Base-by-base conservation (phyloP, 2,329 filamentous ascomycete genomes). In the Tolypocladium ophioglossoides region DNA sequence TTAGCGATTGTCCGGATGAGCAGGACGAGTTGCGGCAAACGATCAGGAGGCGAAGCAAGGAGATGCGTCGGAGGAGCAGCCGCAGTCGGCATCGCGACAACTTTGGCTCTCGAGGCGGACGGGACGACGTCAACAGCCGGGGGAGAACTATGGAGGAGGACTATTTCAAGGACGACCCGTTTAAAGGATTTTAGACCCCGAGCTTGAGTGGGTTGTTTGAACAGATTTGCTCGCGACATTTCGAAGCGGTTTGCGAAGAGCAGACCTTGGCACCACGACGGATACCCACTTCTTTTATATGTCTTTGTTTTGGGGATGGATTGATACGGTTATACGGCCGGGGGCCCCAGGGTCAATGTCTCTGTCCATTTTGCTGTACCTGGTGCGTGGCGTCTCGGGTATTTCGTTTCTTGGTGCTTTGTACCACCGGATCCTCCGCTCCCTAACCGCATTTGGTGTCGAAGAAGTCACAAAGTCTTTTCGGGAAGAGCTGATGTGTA, bases 141-240 rank as follows among this genome's bases (percentile, higher is more conserved):
- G 78, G 73, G 71, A 72, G 55, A 74, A 71, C 8, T 68, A 71
- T 11, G 69, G 72, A 83, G 56, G 80, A 84, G 55, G 80, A 84
- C 54, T 81, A 74, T 61, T 75, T 76, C 63, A 71, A 77, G 39
- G 78, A 84, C 27, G 82, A 86, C 57, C 82, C 82, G 1, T 85
- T 85, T 60, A 76, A 73, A 59, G 81, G 81, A 4, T 85, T 85
- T 60, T 85, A 64, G 69, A 38, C 40, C 16, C 9, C 4, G 27
- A 11, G 16, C 16, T 18, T 7, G 44, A 5, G 4, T 6, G 18
- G 16, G 7, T 34, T 16, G 14, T 37, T n/a, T 9, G 24, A 18
- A 5, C 5, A 11, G 24, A 8, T n/a, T 30, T 47, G 24, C 44
- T 32, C 32, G 27, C 24, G 10, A 5, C 8, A 9, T 9, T 32